Evolutionary conservation across 106 monocot genomes (phyloP).

Genomic region (Cymbidium sinense): DNA sequence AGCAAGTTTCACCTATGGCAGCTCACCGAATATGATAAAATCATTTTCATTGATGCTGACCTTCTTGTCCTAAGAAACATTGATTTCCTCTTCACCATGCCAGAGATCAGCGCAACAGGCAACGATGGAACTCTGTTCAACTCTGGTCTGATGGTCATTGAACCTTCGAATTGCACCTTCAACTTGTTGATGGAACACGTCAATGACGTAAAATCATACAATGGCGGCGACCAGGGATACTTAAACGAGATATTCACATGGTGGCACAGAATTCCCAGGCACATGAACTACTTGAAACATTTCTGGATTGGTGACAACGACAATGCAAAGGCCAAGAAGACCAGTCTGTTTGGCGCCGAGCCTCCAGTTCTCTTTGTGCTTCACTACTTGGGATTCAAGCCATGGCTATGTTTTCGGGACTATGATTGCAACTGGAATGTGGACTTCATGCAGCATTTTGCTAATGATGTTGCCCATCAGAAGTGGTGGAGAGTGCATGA

Average conservation of each 20-base stretch:
- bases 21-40: slow-evolving; percentile 68
- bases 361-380: slow-evolving; percentile 65
- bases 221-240: slow-evolving; percentile 79
- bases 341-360: slow-evolving; percentile 37
- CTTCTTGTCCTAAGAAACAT: slow-evolving; percentile 61
- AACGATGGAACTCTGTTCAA: slow-evolving; percentile 72
- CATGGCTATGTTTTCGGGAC: slow-evolving; percentile 78
- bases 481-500: slow-evolving; percentile 86
- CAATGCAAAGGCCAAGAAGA: slow-evolving; percentile 39
- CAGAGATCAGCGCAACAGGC: slow-evolving; percentile 67
- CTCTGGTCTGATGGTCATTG: slow-evolving; percentile 74
- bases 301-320: slow-evolving; percentile 69
- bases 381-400: slow-evolving; percentile 71
- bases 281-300: slow-evolving; percentile 78
- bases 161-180: slow-evolving; percentile 74
- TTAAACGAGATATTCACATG: slow-evolving; percentile 74
- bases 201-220: slow-evolving; percentile 63
- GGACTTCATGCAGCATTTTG: slow-evolving; percentile 46
- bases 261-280: slow-evolving; percentile 76
- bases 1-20: slow-evolving; percentile 87
- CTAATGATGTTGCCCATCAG: slow-evolving; percentile 62
- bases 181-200: slow-evolving; percentile 60
- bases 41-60: slow-evolving; percentile 76
- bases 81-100: slow-evolving; percentile 59
- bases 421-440: slow-evolving; percentile 21